Evolutionary conservation across 257 asterid species (phyloP), one percentile per base, ranked within the genome.

Genomic region (Scutellaria minor): DNA sequence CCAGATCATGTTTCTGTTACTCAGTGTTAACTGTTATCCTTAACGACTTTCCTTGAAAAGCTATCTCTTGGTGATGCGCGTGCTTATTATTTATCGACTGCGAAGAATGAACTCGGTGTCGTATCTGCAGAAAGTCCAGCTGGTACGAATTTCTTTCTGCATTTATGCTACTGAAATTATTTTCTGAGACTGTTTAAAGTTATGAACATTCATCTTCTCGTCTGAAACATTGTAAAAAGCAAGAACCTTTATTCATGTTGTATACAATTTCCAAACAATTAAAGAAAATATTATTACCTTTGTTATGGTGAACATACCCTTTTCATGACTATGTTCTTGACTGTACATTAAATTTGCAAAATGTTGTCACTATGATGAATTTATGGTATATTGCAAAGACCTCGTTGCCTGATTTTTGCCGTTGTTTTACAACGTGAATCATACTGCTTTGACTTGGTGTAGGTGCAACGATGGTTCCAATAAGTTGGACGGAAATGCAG

Each of bases 31-130:
- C 45, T 68, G 84, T 71, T 70, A 9, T 40, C 83, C 88, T 83
- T 79, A 76, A 85, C 64, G 6, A 59, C 14, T 58, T 77, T 70
- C 53, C 66, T 79, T 76, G 60, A 55, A 80, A 77, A 93, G 98
- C 90, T 94, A 1, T 94, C 99, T 60, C 96, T 94, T 71, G 98
- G 99, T 72, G 99, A 94, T 83, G 97, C 99, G 12, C 87, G 99
- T 6, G 90, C 99, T 20, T 94, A 94, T 75, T 85, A 94, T 82
- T 80, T 94, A 66, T 89, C 99, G 55, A 94, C 99, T 54, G 99
- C 96, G 0, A 85, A 92, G 75, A 87, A 91, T 78, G 97, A 94
- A 83, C 90, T 94, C 2, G 99, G 99, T 13, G 98, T 94, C 42
- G 97, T 94, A 55, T 89, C 97, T 64, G 95, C 97, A 50, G 96